Base-by-base conservation (phyloP, 495 filamentous ascomycete genomes). In the Lophium mytilinum region DNA sequence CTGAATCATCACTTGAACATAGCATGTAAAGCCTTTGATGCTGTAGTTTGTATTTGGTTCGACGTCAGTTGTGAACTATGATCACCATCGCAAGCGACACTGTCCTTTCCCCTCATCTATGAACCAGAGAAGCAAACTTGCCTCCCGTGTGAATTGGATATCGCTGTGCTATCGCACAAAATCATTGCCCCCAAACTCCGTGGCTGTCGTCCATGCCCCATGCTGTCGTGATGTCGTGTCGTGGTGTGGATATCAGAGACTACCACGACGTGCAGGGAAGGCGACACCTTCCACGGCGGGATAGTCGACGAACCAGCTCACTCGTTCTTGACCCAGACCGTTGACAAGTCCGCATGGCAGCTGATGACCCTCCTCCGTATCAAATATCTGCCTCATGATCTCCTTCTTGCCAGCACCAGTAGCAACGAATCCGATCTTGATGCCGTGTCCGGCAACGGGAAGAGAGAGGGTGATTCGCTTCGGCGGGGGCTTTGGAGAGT, bases 401-500 rank as follows among this genome's bases (percentile, higher is more conserved):
- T 87, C 88, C 78, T 88, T 86, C 83, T 98, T 98, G 17, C 83
- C 84, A 0, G 66, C 86, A 12, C 94, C 94, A 0, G 91, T 95
- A 2, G 87, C 90, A 5, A 98, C 85, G 63, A 97, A 98, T 6
- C 85, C 93, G 63, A 98, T 83, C 67, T 82, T 85, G 55, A 88
- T 71, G 8, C 85, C 85, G 66, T 94, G 89, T 10, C 83, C 87
- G 36, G 95, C 83, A 37, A 98, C 93, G 9, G 89, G 90, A 58
- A 98, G 72, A 8, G 86, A 94, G 17, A 98, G 79, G 0, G 93
- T 97, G 70, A 98, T 94, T 57, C 93, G 82, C 70, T 83, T 84
- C 40, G 89, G 78, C 17, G 93, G 93, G 21, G 92, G 90, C 81
- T 98, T 98, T 34, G 93, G 93, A 19, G 88, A 94, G 73, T 96